A percentile compares a stretch with the other conserved stretches of the same genome.
These are phyloP conservation scores for Vigna nakashimae DNA, from an alignment of 306 rosid genomes.

Conservation along the genomic window DNA sequence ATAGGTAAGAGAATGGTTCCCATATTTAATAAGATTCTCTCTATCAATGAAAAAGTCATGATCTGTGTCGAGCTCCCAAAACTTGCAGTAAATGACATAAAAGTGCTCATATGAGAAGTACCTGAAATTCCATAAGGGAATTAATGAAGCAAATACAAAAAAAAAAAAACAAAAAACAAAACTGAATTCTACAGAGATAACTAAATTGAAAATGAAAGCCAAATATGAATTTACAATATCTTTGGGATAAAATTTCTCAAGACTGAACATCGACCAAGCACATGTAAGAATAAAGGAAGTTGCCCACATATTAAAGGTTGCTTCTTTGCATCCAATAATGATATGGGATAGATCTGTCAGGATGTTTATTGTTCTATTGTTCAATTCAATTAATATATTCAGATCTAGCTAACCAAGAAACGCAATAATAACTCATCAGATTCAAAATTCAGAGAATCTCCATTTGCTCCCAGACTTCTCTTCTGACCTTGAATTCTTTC, in stretches of 20 bases:
- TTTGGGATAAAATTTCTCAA: conserved; percentile 34
- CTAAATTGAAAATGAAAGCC: conserved; percentile 27
- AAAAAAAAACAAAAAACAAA: neutral
- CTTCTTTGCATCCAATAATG: conserved; percentile 5
- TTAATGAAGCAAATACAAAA: conserved; percentile 26
- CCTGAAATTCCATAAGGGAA: conserved; percentile 49
- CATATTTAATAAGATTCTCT: conserved; percentile 99
- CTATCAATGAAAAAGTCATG: conserved; percentile 96
- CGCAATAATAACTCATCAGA: conserved; percentile 9
- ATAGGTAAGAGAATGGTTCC: conserved; percentile 98
- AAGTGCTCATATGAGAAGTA: conserved; percentile 98
- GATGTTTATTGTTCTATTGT: neutral
- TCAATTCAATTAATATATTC: neutral
- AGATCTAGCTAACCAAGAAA: neutral
- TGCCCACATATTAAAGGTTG: neutral
- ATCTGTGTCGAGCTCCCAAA: conserved; percentile 99
- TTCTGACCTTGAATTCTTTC: neutral
- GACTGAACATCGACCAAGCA: conserved; percentile 33
- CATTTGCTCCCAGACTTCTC: neutral
- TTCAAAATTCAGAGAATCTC: conserved; percentile 13
- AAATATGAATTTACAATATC: conserved; percentile 17
- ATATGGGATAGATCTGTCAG: conserved; percentile 18
- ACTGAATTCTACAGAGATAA: conserved; percentile 2
- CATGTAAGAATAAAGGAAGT: conserved; percentile 26
- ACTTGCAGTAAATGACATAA: conserved; percentile 98